These are phyloP conservation scores for Typha latifolia DNA, from an alignment of 176 grass and related monocot genomes.

Conservation along the genomic window DNA sequence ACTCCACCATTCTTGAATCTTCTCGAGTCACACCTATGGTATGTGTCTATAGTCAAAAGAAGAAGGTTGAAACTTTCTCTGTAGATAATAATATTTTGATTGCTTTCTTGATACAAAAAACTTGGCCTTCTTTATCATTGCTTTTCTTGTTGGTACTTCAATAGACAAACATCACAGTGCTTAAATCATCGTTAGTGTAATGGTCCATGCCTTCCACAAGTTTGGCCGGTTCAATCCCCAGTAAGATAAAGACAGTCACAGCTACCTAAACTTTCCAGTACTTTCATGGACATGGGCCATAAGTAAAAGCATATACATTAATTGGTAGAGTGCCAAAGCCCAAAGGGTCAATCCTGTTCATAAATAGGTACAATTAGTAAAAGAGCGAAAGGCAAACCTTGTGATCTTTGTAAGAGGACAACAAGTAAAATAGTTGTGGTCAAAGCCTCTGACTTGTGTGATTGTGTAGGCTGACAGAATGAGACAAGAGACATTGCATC, in stretches of 20 bases:
- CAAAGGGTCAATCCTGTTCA: not conserved
- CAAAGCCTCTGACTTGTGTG: not conserved
- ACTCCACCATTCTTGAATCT: too few relatives aligned
- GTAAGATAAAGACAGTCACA: slow-evolving; percentile 36
- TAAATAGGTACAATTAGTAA: not conserved
- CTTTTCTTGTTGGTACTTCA: slow-evolving; percentile 41
- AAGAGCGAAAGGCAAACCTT: not conserved
- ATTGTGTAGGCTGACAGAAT: slow-evolving; percentile 78
- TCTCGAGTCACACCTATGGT: too few relatives aligned
- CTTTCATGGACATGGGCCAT: slow-evolving; percentile 22
- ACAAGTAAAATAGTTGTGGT: too few relatives aligned
- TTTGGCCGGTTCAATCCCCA: slow-evolving; percentile 37
- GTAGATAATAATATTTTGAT: slow-evolving; percentile 29
- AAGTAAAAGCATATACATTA: slow-evolving; percentile 9
- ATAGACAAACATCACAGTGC: slow-evolving; percentile 30
- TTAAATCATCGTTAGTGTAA: slow-evolving; percentile 23
- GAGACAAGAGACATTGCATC: slow-evolving; percentile 81
- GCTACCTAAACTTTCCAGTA: slow-evolving; percentile 18
- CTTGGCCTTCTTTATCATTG: slow-evolving; percentile 35
- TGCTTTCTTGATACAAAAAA: slow-evolving; percentile 19
- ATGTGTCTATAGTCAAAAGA: too few relatives aligned
- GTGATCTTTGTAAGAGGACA: not conserved
- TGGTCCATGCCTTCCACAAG: slow-evolving; percentile 41
- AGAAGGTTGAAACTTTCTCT: not conserved
- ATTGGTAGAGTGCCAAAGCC: slow-evolving; percentile 3